These are phyloP conservation scores for Quercus cerris DNA, from an alignment of 306 rosid genomes.

Conservation along the genomic window DNA sequence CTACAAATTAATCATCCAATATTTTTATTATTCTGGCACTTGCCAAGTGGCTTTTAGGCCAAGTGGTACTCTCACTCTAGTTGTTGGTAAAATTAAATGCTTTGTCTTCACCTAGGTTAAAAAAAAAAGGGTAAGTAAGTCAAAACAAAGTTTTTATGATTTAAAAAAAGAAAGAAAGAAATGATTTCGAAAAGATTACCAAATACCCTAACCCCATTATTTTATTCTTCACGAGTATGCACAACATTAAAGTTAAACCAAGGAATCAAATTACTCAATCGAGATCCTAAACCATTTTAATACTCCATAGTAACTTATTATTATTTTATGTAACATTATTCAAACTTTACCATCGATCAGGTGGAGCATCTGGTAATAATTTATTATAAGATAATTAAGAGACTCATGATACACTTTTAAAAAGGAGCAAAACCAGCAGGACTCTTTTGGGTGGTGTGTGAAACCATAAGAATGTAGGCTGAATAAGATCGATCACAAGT, in stretches of 20 bases:
- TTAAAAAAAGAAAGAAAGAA: neutral
- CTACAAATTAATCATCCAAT: too few relatives aligned
- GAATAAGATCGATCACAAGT: neutral
- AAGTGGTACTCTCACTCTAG: too few relatives aligned
- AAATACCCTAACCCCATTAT: neutral
- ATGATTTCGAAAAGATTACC: neutral
- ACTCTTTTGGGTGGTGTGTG: neutral
- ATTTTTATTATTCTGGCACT: too few relatives aligned
- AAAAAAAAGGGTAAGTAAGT: too few relatives aligned
- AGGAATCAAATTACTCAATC: neutral
- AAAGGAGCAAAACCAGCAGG: neutral
- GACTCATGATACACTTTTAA: neutral
- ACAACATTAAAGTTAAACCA: neutral
- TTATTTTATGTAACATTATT: neutral
- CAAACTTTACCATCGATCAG: neutral
- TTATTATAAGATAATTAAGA: neutral
- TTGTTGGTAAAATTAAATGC: too few relatives aligned
- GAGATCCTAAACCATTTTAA: neutral
- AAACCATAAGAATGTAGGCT: neutral
- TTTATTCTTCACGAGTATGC: neutral
- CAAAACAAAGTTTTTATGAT: neutral
- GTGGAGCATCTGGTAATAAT: neutral
- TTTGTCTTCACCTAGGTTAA: too few relatives aligned
- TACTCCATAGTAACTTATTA: neutral
- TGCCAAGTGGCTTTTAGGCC: too few relatives aligned